Evolutionary conservation across 345 rosid species (phyloP).

Genomic region (Isatis tinctoria): DNA sequence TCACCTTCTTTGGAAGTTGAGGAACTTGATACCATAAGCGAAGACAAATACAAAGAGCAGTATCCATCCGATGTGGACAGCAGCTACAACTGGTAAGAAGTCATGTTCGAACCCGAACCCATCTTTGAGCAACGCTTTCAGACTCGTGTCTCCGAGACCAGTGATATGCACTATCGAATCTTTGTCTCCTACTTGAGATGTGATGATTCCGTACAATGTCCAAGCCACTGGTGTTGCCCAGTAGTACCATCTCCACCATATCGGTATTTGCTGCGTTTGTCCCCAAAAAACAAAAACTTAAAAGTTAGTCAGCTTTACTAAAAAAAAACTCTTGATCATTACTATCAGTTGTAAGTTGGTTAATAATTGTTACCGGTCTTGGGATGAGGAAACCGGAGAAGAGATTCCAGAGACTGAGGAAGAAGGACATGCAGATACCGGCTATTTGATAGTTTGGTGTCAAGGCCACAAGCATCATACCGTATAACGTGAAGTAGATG

Average conservation of each 20-base stretch:
- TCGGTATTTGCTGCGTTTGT: conserved; percentile 53
- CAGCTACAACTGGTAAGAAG: conserved; percentile 63
- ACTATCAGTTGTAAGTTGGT: neutral
- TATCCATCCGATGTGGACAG: conserved; percentile 50
- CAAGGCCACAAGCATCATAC: conserved; percentile 77
- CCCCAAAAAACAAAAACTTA: neutral
- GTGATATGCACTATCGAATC: conserved; percentile 33
- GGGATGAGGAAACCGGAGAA: conserved; percentile 79
- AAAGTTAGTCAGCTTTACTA: neutral
- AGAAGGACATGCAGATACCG: conserved; percentile 71
- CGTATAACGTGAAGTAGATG: conserved; percentile 65
- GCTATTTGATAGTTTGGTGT: conserved; percentile 73
- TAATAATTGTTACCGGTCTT: conserved; percentile 41
- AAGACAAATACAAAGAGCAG: conserved; percentile 45
- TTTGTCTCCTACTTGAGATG: conserved; percentile 68
- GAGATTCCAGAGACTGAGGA: conserved; percentile 81
- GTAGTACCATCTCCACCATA: conserved; percentile 98
- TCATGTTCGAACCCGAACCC: conserved; percentile 45
- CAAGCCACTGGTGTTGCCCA: conserved; percentile 76
- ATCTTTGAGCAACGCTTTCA: conserved; percentile 46
- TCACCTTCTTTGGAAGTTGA: conserved; percentile 62
- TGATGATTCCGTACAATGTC: conserved; percentile 74
- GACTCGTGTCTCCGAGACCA: conserved; percentile 26
- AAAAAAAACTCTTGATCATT: neutral
- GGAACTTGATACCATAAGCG: conserved; percentile 52